These are phyloP conservation scores for Lomentospora prolificans DNA, from an alignment of 2,329 filamentous ascomycete species.

Conservation along the genomic window DNA sequence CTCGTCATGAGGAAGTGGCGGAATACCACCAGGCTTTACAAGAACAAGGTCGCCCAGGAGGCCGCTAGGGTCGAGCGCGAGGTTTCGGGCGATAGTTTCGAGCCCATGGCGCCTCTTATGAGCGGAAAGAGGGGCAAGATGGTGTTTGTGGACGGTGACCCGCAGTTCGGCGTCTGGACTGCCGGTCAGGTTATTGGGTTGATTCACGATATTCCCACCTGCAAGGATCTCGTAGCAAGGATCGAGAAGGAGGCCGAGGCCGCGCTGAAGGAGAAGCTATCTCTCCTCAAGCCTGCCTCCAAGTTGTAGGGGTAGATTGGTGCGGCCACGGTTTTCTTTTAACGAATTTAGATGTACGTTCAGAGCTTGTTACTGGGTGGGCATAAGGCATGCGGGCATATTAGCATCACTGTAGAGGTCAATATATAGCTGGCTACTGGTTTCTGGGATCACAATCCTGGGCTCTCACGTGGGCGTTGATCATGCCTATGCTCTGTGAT, in stretches of 20 bases:
- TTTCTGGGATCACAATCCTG: background rate
- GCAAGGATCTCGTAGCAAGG: conserved; percentile 55
- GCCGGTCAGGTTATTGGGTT: conserved; percentile 89
- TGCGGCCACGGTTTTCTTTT: background rate
- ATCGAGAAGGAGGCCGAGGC: conserved; percentile 71
- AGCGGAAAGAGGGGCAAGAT: conserved; percentile 84
- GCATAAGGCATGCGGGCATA: background rate
- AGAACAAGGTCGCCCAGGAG: conserved; percentile 77
- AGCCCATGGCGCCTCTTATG: conserved; percentile 76
- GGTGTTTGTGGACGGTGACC: conserved; percentile 87
- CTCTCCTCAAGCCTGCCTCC: conserved; percentile 43
- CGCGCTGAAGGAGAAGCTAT: conserved; percentile 49
- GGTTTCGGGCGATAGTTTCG: conserved; percentile 77
- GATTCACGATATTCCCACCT: conserved; percentile 75
- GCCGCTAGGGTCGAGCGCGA: conserved; percentile 76
- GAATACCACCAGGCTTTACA: conserved; percentile 82
- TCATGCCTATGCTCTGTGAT: background rate
- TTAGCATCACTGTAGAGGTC: background rate
- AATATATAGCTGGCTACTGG: too few species aligned
- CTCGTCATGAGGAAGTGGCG: conserved; percentile 83
- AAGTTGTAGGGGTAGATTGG: conserved; percentile 37
- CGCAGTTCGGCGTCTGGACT: conserved; percentile 91
- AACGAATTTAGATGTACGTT: background rate
- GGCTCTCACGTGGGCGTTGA: background rate
- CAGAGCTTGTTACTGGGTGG: background rate